A percentile compares a stretch with the other conserved stretches of the same genome.
These are phyloP conservation scores for Penstemon eatonii DNA, from an alignment of 257 asterid species.

Conservation along the genomic window DNA sequence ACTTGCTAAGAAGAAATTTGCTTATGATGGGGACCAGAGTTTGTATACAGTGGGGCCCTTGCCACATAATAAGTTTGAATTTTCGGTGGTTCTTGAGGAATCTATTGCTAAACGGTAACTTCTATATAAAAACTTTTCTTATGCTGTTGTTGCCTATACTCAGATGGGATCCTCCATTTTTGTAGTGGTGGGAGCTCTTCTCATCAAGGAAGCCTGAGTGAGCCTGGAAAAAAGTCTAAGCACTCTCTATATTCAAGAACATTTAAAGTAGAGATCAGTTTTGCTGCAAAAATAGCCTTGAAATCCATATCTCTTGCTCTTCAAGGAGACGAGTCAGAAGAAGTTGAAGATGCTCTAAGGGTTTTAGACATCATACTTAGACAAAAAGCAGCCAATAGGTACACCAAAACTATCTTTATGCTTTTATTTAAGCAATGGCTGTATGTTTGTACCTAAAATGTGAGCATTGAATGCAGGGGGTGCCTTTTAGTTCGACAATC, in stretches of 20 bases:
- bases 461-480: slow-evolving; percentile 58
- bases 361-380: slow-evolving; percentile 79
- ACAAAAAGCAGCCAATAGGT: slow-evolving; percentile 91
- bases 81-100: slow-evolving; percentile 72
- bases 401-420: slow-evolving; percentile 18
- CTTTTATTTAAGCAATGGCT: slow-evolving; percentile 13
- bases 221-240: slow-evolving; percentile 64
- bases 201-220: slow-evolving; percentile 41
- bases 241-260: slow-evolving; percentile 47
- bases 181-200: slow-evolving; percentile 42
- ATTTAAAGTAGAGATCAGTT: slow-evolving; percentile 64
- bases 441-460: slow-evolving; percentile 34
- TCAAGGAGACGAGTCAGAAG: slow-evolving; percentile 62
- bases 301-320: slow-evolving; percentile 56
- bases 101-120: slow-evolving; percentile 57
- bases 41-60: slow-evolving; percentile 80
- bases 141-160: slow-evolving; percentile 16
- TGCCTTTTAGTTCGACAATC: slow-evolving; percentile 86
- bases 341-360: slow-evolving; percentile 66
- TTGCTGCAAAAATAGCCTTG: slow-evolving; percentile 75
- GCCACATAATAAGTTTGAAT: slow-evolving; percentile 58
- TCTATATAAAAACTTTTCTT: slow-evolving; percentile 19
- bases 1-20: slow-evolving; percentile 63
- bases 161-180: slow-evolving; percentile 16
- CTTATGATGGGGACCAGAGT: slow-evolving; percentile 80